Conservation (phyloP, 2,329 filamentous ascomycete genomes). For the Ophiocordyceps camponoti-saundersi region DNA sequence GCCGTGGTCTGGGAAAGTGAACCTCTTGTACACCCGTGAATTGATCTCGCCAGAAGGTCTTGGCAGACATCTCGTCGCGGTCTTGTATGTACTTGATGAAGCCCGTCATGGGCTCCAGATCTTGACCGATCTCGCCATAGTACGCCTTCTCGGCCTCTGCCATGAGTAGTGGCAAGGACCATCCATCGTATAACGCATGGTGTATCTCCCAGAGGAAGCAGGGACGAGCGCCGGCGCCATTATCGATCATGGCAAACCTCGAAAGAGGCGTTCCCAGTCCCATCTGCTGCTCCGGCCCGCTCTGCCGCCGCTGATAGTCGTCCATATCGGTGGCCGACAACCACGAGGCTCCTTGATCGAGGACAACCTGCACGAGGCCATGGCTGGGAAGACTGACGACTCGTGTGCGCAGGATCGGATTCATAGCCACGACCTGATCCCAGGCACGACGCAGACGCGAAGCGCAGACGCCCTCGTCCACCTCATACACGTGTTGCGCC, state of each 20-base stretch:
- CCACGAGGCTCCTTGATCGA: conserved; percentile 16
- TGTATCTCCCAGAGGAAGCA: conserved; percentile 24
- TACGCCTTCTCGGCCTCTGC: conserved; percentile 5
- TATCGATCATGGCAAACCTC: conserved; percentile 5
- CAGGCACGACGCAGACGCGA: conserved; percentile 1
- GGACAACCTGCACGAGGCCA: conserved; percentile 23
- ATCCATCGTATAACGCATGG: conserved; percentile 33
- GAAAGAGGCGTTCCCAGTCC: conserved; percentile 6
- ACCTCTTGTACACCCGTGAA: conserved; percentile 10
- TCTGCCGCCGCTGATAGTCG: conserved; percentile 15
- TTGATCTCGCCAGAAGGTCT: conserved; percentile 24
- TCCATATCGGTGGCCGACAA: conserved; percentile 12
- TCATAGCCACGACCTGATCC: conserved; percentile 1
- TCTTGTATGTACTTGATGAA: conserved; percentile 26
- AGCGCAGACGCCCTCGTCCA: neutral
- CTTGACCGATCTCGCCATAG: neutral
- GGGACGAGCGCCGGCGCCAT: neutral
- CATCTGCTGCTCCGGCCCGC: conserved; percentile 9
- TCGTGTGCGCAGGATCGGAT: conserved; percentile 3
- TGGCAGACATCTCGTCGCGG: conserved; percentile 6
- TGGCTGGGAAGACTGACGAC: conserved; percentile 4
- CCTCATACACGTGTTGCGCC: conserved; percentile 1
- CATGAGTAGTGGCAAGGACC: conserved; percentile 23
- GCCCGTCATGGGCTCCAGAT: conserved; percentile 12
- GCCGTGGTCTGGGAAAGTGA: conserved; percentile 3